Percentiles rank a stretch among this genome's conserved stretches.
These are phyloP conservation scores for Naganishia vaughanmartiniae DNA, from an alignment of 768 basidiomycete species.

Conservation along the genomic window DNA sequence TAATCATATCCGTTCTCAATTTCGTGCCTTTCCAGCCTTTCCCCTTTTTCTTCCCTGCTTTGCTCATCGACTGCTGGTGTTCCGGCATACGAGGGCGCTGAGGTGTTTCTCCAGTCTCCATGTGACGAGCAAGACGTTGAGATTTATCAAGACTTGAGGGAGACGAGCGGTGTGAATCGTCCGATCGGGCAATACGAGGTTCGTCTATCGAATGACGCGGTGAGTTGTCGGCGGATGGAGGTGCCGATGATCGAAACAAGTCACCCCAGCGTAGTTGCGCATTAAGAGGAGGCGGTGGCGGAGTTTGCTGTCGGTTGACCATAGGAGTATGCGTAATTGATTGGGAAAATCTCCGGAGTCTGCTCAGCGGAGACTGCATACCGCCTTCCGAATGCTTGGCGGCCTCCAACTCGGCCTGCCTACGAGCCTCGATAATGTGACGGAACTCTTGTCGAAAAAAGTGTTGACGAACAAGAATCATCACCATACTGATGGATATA, in stretches of 20 bases:
- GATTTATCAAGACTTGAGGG: conserved; percentile 14
- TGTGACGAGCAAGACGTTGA: background rate
- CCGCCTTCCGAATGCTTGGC: background rate
- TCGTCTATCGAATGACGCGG: conserved; percentile 7
- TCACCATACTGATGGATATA: conserved; percentile 47
- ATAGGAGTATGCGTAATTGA: conserved; percentile 34
- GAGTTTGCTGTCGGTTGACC: conserved; percentile 16
- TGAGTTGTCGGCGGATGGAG: conserved; percentile 11
- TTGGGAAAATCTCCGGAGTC: conserved; percentile 23
- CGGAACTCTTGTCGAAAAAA: conserved; percentile 49
- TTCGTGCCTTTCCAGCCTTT: conserved; percentile 34
- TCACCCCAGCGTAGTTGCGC: background rate
- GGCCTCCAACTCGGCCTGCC: conserved; percentile 31
- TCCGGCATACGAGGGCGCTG: conserved; percentile 14
- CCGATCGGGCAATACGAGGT: background rate
- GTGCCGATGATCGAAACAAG: conserved; percentile 4
- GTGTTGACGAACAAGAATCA: conserved; percentile 50
- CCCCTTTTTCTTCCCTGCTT: conserved; percentile 22
- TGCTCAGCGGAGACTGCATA: conserved; percentile 20
- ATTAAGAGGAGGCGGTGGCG: background rate
- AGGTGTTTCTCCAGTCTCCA: conserved; percentile 15
- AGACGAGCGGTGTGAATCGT: conserved; percentile 14
- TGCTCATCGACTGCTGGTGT: background rate
- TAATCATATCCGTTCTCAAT: conserved; percentile 51
- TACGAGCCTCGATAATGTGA: conserved; percentile 43